These are phyloP conservation scores for Kurtzmaniella fragi DNA, from an alignment of 805 yeast genomes.

Conservation along the genomic window DNA sequence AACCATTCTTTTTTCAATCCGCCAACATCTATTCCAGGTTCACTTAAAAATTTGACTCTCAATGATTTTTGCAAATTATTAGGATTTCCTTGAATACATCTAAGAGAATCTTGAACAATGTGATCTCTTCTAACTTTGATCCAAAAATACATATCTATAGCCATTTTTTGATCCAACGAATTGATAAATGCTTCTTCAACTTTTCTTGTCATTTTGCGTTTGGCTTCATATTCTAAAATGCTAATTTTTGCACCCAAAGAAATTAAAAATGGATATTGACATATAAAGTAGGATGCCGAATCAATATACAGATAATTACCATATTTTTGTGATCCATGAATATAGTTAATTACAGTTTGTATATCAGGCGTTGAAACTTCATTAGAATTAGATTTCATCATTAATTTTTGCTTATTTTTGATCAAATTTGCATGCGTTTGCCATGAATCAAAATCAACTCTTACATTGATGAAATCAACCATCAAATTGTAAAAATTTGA, in stretches of 20 bases:
- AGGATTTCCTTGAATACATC: slow-evolving; percentile 50
- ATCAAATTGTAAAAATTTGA: slow-evolving; percentile 70
- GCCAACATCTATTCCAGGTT: slow-evolving; percentile 94
- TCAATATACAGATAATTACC: slow-evolving; percentile 11
- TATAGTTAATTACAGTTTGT: slow-evolving; percentile 42
- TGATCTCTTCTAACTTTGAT: slow-evolving; percentile 63
- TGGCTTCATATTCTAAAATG: slow-evolving; percentile 77
- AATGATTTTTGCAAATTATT: slow-evolving; percentile 68
- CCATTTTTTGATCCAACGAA: slow-evolving; percentile 58
- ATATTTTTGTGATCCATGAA: slow-evolving; percentile 36
- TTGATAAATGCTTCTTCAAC: slow-evolving; percentile 87
- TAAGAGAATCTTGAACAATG: slow-evolving; percentile 71
- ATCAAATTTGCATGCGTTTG: slow-evolving; percentile 36
- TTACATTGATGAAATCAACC: slow-evolving; percentile 73
- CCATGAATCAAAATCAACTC: slow-evolving; percentile 84
- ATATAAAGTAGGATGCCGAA: slow-evolving; percentile 49
- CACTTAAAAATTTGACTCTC: slow-evolving; percentile 75
- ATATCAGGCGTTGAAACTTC: slow-evolving; percentile 27
- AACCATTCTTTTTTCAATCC: slow-evolving; percentile 96
- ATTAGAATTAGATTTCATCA: slow-evolving; percentile 4
- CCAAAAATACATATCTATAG: slow-evolving; percentile 63
- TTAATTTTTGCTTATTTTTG: slow-evolving; percentile 3
- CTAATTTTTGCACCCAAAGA: slow-evolving; percentile 80
- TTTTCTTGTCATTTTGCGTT: slow-evolving; percentile 73
- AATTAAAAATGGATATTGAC: slow-evolving; percentile 79